Evolutionary conservation across 1,139 yeast genomes (phyloP), one percentile per base, ranked within the genome.

Genomic region (Waltiozyma solani): DNA sequence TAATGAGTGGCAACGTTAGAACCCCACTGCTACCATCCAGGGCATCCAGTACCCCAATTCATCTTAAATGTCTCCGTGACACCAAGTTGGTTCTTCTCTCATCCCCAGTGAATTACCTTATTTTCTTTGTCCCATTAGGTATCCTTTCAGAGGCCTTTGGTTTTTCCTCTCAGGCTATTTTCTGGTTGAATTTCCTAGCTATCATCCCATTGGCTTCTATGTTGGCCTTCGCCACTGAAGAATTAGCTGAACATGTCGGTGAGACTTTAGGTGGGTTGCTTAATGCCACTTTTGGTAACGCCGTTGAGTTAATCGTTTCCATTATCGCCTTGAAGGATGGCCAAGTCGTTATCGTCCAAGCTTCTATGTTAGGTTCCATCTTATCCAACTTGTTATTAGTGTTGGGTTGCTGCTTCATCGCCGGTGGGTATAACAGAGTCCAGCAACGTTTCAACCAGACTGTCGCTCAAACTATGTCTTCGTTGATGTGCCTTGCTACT

Each of bases 261-360:
- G 60, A 85, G 53, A 87, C 96, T 9, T 51, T 89, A 23, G 97
- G 97, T 17, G 97, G 97, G 1, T 69, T 91, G 48, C 67, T 91
- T 53, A 91, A 91, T 63, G 97, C 97, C 3, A 89, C 97, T 10
- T 84, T 91, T 58, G 98, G 98, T 44, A 91, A 91, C 60, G 96
- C 95, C 8, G 85, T 65, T 23, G 98, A 91, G 63, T 76, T 93
- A 48, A 91, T 91, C 59, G 96, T 91, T 36, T 86, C 96, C 2
- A 67, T 91, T 25, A 86, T 91, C 51, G 98, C 98, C 2, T 69
- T 93, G 53, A 69, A 65, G 49, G 81, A 83, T 34, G 86, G 87
- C 50, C 96, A 91, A 62, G 77, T 91, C 39, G 73, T 95, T 49
- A 89, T 91, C 53, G 98, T 93, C 33, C 96, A 91, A 62, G 95